Base-by-base conservation (phyloP, 176 grass and related monocot species). In the Tillandsia fasciculata region DNA sequence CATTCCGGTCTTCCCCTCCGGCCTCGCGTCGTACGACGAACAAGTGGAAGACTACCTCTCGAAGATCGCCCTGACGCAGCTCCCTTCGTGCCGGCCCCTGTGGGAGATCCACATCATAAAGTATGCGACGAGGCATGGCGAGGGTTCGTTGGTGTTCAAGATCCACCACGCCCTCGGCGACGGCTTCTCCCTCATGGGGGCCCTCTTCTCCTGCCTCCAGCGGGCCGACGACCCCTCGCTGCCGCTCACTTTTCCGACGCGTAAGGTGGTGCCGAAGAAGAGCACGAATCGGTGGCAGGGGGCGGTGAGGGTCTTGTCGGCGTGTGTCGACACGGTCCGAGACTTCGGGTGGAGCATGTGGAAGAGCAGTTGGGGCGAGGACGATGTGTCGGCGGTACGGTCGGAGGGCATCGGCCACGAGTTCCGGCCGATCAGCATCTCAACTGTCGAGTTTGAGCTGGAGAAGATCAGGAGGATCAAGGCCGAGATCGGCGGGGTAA, bases 81-180 rank as follows among this genome's bases (percentile, higher is more conserved):
- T 78, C 66, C 51, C 74, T 8, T 64, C 67, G 58, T 50, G 33
- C 54, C 58, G 8, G 7, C 81, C 81, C 10, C 52, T 83, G 33
- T 83, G 81, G 81, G 75, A 73, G 53, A 53, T 80, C 50, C 80
- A 83, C 68, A 73, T 83, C 61, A 67, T 83, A 68, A 83, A 83
- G 52, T 83, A 77, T 22, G 63, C 68, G 49, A 83, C 80, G 11
- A 77, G 67, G 65, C 26, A 47, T 8, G 68, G 74, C 7, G 24
- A 61, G 52, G 80, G 80, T 14, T 70, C 74, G 20, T 15, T 83
- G 7, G 80, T 77, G 26, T 77, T 83, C 76, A 77, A 77, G 57
- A 59, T 83, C 29, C 74, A 77, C 76, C 80, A 83, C 12, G 26
- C 80, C 9, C 61, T 83, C 1, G 80, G 80, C 8, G 80, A 83